Percentiles rank a stretch among this genome's conserved stretches.
Evolutionary conservation across 108 stramenopile species (phyloP).

Genomic region (Pseudonitzschia multistriata): DNA sequence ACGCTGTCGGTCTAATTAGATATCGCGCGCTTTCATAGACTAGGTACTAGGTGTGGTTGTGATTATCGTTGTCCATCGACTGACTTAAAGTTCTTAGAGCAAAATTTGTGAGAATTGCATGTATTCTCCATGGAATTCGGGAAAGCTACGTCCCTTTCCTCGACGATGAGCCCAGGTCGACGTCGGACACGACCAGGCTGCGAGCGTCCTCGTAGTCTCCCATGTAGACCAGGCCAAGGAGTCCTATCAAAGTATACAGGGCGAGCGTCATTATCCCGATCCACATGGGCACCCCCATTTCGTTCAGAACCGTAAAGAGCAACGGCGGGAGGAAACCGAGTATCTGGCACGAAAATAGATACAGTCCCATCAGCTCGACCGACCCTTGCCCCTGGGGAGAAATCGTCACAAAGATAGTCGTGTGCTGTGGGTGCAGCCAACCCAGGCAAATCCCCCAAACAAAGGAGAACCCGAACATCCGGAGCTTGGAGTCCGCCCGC

Average conservation of each 20-base stretch:
- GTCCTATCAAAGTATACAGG: slow-evolving; percentile 22
- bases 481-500: slow-evolving; percentile 36
- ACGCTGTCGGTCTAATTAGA: too few relatives aligned
- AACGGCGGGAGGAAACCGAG: slow-evolving; percentile 62
- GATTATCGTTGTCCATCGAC: too few relatives aligned
- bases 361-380: slow-evolving; percentile 64
- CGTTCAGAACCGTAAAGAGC: slow-evolving; percentile 67
- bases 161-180: neutral
- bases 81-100: neutral
- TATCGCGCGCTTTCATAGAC: too few relatives aligned
- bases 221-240: neutral
- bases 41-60: too few relatives aligned
- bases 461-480: slow-evolving; percentile 8
- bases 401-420: slow-evolving; percentile 6
- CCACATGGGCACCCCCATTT: slow-evolving; percentile 46
- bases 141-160: neutral
- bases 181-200: neutral
- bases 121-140: too few relatives aligned
- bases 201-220: slow-evolving; percentile 1
- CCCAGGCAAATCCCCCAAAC: neutral
- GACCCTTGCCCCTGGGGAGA: slow-evolving; percentile 46
- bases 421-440: neutral
- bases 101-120: neutral
- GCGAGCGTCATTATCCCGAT: slow-evolving; percentile 31
- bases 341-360: slow-evolving; percentile 52